Evolutionary conservation across 148 eudicot species (phyloP), one percentile per base, ranked within the genome.

Genomic region (Mesembryanthemum crystallinum): DNA sequence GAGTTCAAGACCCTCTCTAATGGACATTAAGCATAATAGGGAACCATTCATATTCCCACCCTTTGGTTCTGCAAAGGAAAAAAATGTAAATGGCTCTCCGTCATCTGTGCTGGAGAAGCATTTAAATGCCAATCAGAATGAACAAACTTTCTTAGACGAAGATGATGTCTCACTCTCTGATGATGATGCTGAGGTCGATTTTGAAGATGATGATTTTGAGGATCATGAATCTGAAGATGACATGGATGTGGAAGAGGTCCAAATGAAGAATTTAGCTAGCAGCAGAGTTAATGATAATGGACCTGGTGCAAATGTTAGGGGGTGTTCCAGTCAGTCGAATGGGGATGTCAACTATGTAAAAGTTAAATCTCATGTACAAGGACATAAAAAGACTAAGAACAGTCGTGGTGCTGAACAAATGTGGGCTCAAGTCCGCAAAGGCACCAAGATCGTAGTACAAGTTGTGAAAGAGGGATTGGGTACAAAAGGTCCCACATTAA

Each of bases 381-480:
- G 67, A 59, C 64, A 29, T 76, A 75, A 63, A 64, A 71, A 62
- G 71, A 60, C 27, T 35, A 80, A 69, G 15, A 67, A 71, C 77
- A 59, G 67, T 67, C 58, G 72, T 27, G 71, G 67, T 18, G 71
- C 82, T 80, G 82, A 85, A 73, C 85, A 74, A 66, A 82, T 72
- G 74, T 95, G 97, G 98, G 85, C 81, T 59, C 85, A 60, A 70
- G 96, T 95, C 64, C 86, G 85, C 51, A 86, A 87, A 80, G 96
- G 98, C 81, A 92, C 98, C 72, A 95, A 90, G 75, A 89, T 95
- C 71, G 77, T 95, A 71, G 98, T 92, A 18, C 98, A 95, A 78
- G 98, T 95, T 73, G 90, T 85, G 52, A 95, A 95, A 84, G 98
- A 95, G 82, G 98, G 96, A 77, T 86, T 90, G 77, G 98, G 98